Evolutionary conservation across 2,329 filamentous ascomycete species (phyloP), one percentile per base, ranked within the genome.

Genomic region (Ascocoryne sarcoides): DNA sequence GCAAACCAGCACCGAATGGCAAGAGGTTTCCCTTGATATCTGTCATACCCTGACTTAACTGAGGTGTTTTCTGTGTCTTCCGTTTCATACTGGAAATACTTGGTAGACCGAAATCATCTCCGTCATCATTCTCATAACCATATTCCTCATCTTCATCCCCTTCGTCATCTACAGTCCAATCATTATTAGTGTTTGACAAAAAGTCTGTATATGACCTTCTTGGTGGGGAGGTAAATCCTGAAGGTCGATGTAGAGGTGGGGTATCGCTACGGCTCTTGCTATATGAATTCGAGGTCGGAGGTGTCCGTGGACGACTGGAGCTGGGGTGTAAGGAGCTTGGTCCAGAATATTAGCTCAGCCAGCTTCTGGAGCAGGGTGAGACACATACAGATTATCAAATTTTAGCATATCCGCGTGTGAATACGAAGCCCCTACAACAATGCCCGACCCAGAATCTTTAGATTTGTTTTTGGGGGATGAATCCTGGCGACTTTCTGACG

Each of bases 351-450:
- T 23, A 49, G 28, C 36, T 40, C 37, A 34, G 33, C 20, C 4
- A 17, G 15, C 28, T 18, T 21, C 20, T 21, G 18, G 14, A n/a
- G 32, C 21, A 23, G n/a, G 35, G 17, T 39, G 36, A 42, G n/a
- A n/a, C 21, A 63, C 74, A 51, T 73, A 92, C 86, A 90, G 55
- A 19, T 79, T 76, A 57, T 87, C 85, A 57, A 90, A 83, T 63
- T 90, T 94, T 54, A 95, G 72, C 59, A 95, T 86, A 65, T 96
- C 89, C 19, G 90, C 86, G 64, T 98, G 92, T 10, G 92, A 96
- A 61, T 98, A 98, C 33, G 89, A 83, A 42, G 92, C 92, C 52
- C 92, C 92, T 44, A 96, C 84, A 26, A 98, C 84, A 46, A 90
- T 75, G 12, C 12, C 12, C 23, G 23, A 26, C 56, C 70, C 77